phyloP scores from a whole-genome alignment of 1,139 yeast genomes.

The Hansenula sp. region DNA sequence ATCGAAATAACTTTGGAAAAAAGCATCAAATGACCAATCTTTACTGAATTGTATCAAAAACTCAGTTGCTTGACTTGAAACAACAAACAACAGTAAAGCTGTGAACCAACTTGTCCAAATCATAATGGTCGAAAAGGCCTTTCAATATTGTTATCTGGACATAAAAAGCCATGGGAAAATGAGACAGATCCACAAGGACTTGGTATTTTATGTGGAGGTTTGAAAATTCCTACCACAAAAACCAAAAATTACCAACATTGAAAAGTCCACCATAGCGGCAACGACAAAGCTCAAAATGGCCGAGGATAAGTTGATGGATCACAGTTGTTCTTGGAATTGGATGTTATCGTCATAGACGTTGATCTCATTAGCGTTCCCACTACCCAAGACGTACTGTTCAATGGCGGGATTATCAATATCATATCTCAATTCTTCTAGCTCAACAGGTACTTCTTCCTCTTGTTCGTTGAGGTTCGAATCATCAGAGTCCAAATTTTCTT shows the following conservation, averaged over 20 bases:
- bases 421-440: neutral
- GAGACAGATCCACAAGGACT: too few relatives aligned
- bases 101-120: neutral
- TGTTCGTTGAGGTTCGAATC: neutral
- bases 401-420: conserved; percentile 3
- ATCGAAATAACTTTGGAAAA: conserved; percentile 15
- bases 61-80: conserved; percentile 8
- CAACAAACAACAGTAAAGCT: neutral
- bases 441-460: neutral
- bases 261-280: neutral
- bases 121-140: too few relatives aligned
- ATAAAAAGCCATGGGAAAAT: too few relatives aligned
- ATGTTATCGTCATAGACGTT: conserved; percentile 2
- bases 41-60: conserved; percentile 21
- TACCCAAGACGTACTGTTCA: conserved; percentile 8
- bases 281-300: too few relatives aligned
- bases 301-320: too few relatives aligned
- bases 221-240: neutral
- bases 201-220: too few relatives aligned
- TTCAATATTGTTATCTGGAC: too few relatives aligned
- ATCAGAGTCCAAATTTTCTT: neutral
- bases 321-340: conserved; percentile 1
- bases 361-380: conserved; percentile 3
- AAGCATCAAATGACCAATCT: conserved; percentile 13
- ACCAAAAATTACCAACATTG: neutral